Conservation (phyloP, 2,329 filamentous ascomycete genomes). For the Tolypocladium cylindrosporum region DNA sequence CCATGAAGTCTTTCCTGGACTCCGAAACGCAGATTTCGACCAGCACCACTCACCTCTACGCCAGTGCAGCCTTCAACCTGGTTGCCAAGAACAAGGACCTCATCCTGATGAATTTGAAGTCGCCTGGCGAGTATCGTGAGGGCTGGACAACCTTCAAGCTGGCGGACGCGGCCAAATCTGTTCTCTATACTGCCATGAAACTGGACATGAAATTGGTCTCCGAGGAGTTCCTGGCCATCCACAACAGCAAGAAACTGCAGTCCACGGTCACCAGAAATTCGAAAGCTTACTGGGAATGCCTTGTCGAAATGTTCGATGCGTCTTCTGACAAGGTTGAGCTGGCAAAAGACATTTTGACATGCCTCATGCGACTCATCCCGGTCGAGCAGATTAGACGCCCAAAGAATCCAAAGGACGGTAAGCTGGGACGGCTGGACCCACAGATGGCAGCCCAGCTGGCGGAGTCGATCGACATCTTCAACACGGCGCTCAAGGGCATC, state of each 20-base stretch:
- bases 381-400: conserved; percentile 62
- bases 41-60: conserved; percentile 48
- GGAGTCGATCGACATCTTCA: conserved; percentile 55
- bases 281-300: conserved; percentile 24
- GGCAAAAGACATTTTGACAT: conserved; percentile 64
- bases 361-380: conserved; percentile 59
- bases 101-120: conserved; percentile 32
- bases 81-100: conserved; percentile 53
- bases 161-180: conserved; percentile 31
- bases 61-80: conserved; percentile 55
- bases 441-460: conserved; percentile 16
- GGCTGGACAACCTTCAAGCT: conserved; percentile 30
- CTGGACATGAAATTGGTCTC: conserved; percentile 32
- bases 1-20: conserved; percentile 45
- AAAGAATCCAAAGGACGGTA: conserved; percentile 38
- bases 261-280: conserved; percentile 62
- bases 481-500: conserved; percentile 52
- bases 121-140: conserved; percentile 14
- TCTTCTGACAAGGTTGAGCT: conserved; percentile 62
- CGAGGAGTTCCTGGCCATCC: conserved; percentile 46
- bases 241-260: conserved; percentile 49
- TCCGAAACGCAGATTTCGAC: conserved; percentile 31
- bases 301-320: conserved; percentile 64
- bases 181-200: conserved; percentile 44
- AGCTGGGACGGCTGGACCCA: conserved; percentile 1